Base-by-base conservation (phyloP, 2,329 filamentous ascomycete genomes). In the Aspergillus tanneri region DNA sequence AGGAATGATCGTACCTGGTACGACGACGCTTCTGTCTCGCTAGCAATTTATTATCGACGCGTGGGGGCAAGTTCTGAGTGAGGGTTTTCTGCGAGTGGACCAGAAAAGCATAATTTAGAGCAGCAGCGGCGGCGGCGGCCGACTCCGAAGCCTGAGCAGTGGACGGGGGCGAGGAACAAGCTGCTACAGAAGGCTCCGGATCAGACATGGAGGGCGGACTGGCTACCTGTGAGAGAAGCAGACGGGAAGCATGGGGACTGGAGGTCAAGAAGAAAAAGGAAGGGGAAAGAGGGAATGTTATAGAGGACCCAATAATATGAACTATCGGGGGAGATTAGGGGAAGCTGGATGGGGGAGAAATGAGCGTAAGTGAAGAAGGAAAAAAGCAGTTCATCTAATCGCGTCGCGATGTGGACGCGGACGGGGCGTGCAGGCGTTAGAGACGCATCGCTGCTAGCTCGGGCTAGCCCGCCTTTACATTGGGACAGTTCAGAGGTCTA, bases 1-100 rank as follows among this genome's bases (percentile, higher is more conserved):
- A 28, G 38, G 4, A n/a, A 46, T 43, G 22, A 43, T 23, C 27
- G 49, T 73, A 83, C 82, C 81, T 84, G 25, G 82, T 85, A 49
- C 82, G 75, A 57, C 80, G 75, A 37, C 82, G 75, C 63, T 81
- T 84, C 62, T 84, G 82, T 39, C 82, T 77, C 37, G 76, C 78
- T 43, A 82, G 71, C 51, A 79, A 70, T 57, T 81, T 82, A 61
- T 83, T 81, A 61, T 84, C 80, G 38, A 82, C 73, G 49, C 77
- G 76, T 21, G 80, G 78, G 39, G 79, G 78, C 23, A 81, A 71
- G 34, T 79, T 78, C 56, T 79, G 74, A 12, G 76, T 77, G 43
- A 83, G 64, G 12, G 78, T 81, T 53, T 77, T 74, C 47, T 80
- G 75, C 12, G 79, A 82, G 62, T 83, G 79, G 34, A 82, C 77